Conservation (phyloP, 805 yeast species). For the Priceomyces fermenticarens region DNA sequence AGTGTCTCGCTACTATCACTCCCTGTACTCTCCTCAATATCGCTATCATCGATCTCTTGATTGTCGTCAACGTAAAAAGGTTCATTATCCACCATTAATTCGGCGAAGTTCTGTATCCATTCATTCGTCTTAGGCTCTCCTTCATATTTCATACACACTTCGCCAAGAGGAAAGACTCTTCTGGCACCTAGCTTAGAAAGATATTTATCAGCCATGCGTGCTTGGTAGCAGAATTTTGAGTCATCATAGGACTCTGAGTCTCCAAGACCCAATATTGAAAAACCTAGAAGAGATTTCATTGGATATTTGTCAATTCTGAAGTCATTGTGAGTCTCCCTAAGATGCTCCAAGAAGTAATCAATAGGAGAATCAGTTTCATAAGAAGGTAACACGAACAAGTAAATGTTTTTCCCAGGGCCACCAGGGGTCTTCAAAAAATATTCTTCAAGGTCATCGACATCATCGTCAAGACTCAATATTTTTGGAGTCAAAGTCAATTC, state of each 20-base stretch:
- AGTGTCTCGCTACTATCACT: slow-evolving; percentile 41
- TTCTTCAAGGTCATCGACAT: slow-evolving; percentile 77
- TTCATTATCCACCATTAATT: slow-evolving; percentile 66
- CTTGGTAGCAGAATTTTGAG: slow-evolving; percentile 83
- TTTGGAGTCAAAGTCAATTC: slow-evolving; percentile 41
- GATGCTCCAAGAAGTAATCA: slow-evolving; percentile 78
- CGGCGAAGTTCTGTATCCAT: slow-evolving; percentile 63
- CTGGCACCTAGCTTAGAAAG: slow-evolving; percentile 83
- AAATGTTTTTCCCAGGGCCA: slow-evolving; percentile 35
- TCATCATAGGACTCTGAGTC: slow-evolving; percentile 80
- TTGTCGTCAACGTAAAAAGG: slow-evolving; percentile 59
- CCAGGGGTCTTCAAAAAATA: slow-evolving; percentile 68
- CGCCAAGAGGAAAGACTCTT: slow-evolving; percentile 79
- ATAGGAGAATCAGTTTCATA: slow-evolving; percentile 91
- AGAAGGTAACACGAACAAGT: slow-evolving; percentile 78
- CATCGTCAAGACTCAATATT: slow-evolving; percentile 72
- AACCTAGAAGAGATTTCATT: slow-evolving; percentile 65
- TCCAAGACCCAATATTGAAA: slow-evolving; percentile 83
- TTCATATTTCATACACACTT: slow-evolving; percentile 72
- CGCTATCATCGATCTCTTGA: slow-evolving; percentile 56
- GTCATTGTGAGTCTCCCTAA: slow-evolving; percentile 78
- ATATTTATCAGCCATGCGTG: slow-evolving; percentile 68
- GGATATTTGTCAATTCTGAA: slow-evolving; percentile 85
- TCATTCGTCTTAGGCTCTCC: slow-evolving; percentile 58
- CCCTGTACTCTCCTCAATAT: slow-evolving; percentile 32